A percentile compares a stretch with the other conserved stretches of the same genome.
Conservation (phyloP, 2,329 filamentous ascomycete species). For the Bisporella sp. region DNA sequence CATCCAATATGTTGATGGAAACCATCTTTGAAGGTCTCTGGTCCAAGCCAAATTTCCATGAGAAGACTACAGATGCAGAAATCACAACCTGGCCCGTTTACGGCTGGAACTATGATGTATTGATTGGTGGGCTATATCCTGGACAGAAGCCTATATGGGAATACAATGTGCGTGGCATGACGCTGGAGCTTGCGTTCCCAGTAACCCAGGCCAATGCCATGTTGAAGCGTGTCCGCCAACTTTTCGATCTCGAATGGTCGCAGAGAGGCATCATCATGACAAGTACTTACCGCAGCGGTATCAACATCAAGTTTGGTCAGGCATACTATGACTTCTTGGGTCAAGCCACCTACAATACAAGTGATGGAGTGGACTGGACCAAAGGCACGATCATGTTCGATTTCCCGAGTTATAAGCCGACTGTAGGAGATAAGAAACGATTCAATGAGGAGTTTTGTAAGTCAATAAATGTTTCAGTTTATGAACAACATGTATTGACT, state of each 20-base stretch:
- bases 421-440: constrained; percentile 10
- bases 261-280: constrained; percentile 13
- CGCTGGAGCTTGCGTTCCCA: constrained; percentile 13
- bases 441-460: constrained; percentile 16
- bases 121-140: constrained; percentile 15
- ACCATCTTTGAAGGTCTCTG: constrained; percentile 13
- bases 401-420: constrained; percentile 11
- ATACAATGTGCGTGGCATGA: constrained; percentile 11
- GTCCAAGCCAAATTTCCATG: constrained; percentile 14
- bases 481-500: neutral
- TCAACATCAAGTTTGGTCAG: constrained; percentile 16
- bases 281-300: constrained; percentile 12
- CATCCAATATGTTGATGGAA: constrained; percentile 13
- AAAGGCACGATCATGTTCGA: constrained; percentile 16
- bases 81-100: constrained; percentile 13
- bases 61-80: constrained; percentile 7
- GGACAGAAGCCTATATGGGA: constrained; percentile 11
- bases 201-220: constrained; percentile 11
- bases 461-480: neutral
- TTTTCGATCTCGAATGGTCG: constrained; percentile 7
- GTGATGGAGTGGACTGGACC: constrained; percentile 9
- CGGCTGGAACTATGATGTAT: constrained; percentile 15
- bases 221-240: constrained; percentile 8
- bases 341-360: constrained; percentile 7
- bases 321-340: constrained; percentile 13